Evolutionary conservation across 2,329 filamentous ascomycete species (phyloP).

Genomic region (Capronia americana): DNA sequence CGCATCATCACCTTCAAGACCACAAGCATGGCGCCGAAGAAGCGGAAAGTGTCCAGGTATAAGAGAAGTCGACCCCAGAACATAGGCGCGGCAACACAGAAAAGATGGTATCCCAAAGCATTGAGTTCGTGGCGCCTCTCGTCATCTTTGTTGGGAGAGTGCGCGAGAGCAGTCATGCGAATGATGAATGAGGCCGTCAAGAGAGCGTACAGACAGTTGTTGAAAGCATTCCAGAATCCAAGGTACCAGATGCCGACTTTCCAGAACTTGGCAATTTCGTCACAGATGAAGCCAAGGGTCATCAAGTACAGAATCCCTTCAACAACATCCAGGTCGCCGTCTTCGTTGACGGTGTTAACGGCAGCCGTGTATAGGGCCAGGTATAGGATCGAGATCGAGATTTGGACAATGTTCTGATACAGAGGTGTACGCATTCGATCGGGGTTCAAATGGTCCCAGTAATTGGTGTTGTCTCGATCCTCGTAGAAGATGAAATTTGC

Average conservation of each 20-base stretch:
- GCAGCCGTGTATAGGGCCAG: conserved; percentile 84
- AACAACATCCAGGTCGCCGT: conserved; percentile 80
- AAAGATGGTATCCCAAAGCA: conserved; percentile 86
- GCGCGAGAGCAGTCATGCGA: conserved; percentile 76
- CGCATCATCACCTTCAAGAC: conserved; percentile 96
- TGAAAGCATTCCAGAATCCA: conserved; percentile 97
- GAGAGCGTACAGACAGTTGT: conserved; percentile 78
- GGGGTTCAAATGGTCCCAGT: conserved; percentile 84
- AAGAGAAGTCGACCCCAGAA: conserved; percentile 94
- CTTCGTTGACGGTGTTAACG: conserved; percentile 91
- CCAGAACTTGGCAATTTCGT: conserved; percentile 87
- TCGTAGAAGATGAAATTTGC: conserved; percentile 88
- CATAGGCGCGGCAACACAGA: conserved; percentile 92
- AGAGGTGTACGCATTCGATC: conserved; percentile 91
- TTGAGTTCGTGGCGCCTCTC: conserved; percentile 69
- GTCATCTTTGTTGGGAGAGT: conserved; percentile 59
- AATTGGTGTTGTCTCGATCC: conserved; percentile 76
- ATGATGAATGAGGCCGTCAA: conserved; percentile 78
- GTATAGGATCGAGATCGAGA: conserved; percentile 82
- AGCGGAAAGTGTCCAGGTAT: conserved; percentile 90
- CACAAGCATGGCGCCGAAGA: conserved; percentile 98
- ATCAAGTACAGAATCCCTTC: conserved; percentile 89
- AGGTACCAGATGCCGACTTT: conserved; percentile 92
- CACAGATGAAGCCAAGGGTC: conserved; percentile 86
- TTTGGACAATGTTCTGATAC: conserved; percentile 90